phyloP scores from a whole-genome alignment of 2,329 filamentous ascomycete species.

The Fusarium azukiicola region DNA sequence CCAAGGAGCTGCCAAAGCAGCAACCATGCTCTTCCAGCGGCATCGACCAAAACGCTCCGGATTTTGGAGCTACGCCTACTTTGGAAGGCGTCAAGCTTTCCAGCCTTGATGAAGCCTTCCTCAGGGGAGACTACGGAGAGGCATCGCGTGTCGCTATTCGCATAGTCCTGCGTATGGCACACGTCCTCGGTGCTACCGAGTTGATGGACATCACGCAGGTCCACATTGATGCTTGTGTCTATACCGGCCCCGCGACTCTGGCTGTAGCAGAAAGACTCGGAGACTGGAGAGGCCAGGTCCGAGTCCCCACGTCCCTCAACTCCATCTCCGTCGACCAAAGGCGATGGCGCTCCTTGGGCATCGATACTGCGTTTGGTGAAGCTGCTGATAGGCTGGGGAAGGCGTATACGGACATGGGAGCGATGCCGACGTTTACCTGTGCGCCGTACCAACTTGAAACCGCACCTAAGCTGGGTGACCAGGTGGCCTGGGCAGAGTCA shows the following conservation, averaged over 20 bases:
- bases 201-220: conserved; percentile 63
- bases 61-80: conserved; percentile 21
- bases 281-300: conserved; percentile 59
- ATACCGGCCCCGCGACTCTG: conserved; percentile 64
- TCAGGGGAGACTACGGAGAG: conserved; percentile 57
- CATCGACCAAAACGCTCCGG: not conserved
- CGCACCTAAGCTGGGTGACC: conserved; percentile 56
- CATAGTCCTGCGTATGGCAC: conserved; percentile 63
- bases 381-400: conserved; percentile 60
- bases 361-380: conserved; percentile 55
- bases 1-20: not conserved
- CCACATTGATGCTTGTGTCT: conserved; percentile 56
- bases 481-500: conserved; percentile 68
- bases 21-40: not conserved
- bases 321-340: conserved; percentile 67
- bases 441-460: conserved; percentile 66
- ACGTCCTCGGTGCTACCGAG: conserved; percentile 56
- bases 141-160: conserved; percentile 62
- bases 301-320: conserved; percentile 65
- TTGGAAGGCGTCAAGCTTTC: conserved; percentile 32
- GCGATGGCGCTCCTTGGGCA: conserved; percentile 63
- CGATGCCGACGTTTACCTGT: conserved; percentile 66
- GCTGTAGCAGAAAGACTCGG: conserved; percentile 61
- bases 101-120: conserved; percentile 40
- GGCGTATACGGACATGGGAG: conserved; percentile 65